Base-by-base conservation (phyloP, 2,329 filamentous ascomycete species). In the Seiridium unicorne region DNA sequence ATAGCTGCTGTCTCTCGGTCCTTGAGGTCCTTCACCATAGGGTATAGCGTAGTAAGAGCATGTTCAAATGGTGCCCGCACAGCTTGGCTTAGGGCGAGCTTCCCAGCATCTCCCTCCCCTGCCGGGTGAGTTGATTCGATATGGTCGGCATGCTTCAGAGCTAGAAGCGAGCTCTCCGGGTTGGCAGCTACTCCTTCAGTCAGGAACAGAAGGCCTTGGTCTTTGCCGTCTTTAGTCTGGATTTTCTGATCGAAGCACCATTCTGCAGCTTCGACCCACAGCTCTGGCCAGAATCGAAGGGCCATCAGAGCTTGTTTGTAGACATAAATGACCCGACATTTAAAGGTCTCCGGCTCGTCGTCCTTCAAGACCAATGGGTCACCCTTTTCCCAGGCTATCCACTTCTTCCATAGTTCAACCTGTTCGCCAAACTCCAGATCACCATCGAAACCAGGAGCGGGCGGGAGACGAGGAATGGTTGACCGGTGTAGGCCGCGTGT, bases 231-330 rank as follows among this genome's bases (percentile, higher is more conserved):
- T 49, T 86, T 78, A 57, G 60, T 62, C 8, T 76, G 71, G 66
- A 93, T 78, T 49, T 85, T 85, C 67, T 95, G 93, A 58, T 89
- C 84, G 69, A 93, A 93, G 74, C 92, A 97, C 86, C 94, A 98
- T 65, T 96, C 91, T 1, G 93, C 91, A 8, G 93, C 94, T 62
- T 97, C 93, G 55, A 93, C 93, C 95, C 95, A 99, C 67, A 97
- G 88, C 72, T 96, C 91, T 3, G 95, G 93, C 86, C 94, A 95
- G 76, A 98, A 99, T 55, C 93, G 88, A 59, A 99, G 79, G 3
- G 93, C 89, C 90, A 97, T 97, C 51, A 96, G 79, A 4, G 94
- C 92, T 73, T 97, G 94, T 73, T 93, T 95, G 80, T 97, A 98
- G 64, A 92, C 89, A 73, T 96, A 96, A 6, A 97, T 75, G 47